These are phyloP conservation scores for Picea engelmannii DNA, from an alignment of 83 land plant species.

Conservation along the genomic window DNA sequence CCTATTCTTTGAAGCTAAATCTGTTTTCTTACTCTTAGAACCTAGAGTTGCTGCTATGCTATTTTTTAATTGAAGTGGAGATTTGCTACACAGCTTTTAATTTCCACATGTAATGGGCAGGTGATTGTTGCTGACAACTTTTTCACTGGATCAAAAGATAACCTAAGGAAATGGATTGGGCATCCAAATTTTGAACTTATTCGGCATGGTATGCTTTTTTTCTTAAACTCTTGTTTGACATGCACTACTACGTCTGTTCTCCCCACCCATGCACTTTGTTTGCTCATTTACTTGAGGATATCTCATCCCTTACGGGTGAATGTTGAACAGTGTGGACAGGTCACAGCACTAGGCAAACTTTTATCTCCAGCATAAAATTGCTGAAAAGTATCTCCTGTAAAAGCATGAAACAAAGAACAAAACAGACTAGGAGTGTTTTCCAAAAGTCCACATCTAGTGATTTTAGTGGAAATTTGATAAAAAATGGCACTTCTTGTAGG, in stretches of 20 bases:
- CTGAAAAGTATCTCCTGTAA: too few relatives aligned
- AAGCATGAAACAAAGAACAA: background rate
- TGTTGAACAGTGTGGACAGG: background rate
- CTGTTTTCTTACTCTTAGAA: background rate
- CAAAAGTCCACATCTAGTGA: background rate
- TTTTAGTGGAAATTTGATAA: background rate
- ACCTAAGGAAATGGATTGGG: constrained; percentile 91
- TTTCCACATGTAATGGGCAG: constrained; percentile 33
- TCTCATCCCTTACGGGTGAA: background rate
- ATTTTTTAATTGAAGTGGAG: background rate
- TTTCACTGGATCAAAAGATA: constrained; percentile 97
- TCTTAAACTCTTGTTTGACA: background rate
- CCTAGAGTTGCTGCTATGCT: background rate
- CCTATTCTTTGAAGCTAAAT: background rate
- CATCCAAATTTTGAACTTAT: constrained; percentile 98
- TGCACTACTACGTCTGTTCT: background rate
- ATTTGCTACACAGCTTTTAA: background rate
- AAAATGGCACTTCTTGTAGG: background rate
- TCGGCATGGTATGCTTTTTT: constrained; percentile 78
- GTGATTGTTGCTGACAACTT: constrained; percentile 97
- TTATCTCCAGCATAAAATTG: too few relatives aligned
- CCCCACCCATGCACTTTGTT: background rate
- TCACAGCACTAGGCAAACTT: too few relatives aligned
- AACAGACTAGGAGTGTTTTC: background rate
- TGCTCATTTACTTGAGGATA: background rate